phyloP scores from a whole-genome alignment of 768 basidiomycete species.

The Brasilioporus rufonigricans region DNA sequence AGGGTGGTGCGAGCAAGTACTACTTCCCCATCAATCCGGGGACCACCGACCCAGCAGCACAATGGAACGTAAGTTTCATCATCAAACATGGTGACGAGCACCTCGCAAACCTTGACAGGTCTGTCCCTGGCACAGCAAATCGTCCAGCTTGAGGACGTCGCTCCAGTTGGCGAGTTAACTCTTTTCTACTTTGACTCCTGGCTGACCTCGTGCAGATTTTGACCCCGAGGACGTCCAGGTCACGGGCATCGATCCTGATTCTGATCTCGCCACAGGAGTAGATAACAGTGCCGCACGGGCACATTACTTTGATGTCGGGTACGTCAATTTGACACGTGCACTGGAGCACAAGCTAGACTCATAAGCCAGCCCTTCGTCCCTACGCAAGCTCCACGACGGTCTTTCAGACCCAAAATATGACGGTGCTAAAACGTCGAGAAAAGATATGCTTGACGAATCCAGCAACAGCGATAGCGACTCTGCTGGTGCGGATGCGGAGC shows the following conservation, averaged over 20 bases:
- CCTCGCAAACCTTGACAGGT: slow-evolving; percentile 28
- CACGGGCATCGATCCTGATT: slow-evolving; percentile 39
- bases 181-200: slow-evolving; percentile 2
- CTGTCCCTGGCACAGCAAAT: slow-evolving; percentile 78
- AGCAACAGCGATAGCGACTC: slow-evolving; percentile 14
- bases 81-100: neutral
- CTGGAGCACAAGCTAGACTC: slow-evolving; percentile 3
- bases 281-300: slow-evolving; percentile 48
- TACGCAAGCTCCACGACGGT: slow-evolving; percentile 64
- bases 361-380: slow-evolving; percentile 55
- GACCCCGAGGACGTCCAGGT: slow-evolving; percentile 68
- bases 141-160: slow-evolving; percentile 69
- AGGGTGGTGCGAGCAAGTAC: slow-evolving; percentile 3
- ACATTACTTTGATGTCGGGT: slow-evolving; percentile 90
- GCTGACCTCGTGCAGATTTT: slow-evolving; percentile 45
- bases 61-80: slow-evolving; percentile 30
- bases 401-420: slow-evolving; percentile 79
- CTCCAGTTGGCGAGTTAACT: slow-evolving; percentile 58
- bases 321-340: slow-evolving; percentile 25
- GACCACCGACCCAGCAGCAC: neutral
- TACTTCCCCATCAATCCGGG: neutral
- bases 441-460: slow-evolving; percentile 45
- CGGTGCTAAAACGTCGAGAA: slow-evolving; percentile 62
- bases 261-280: slow-evolving; percentile 26
- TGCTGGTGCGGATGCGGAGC: slow-evolving; percentile 14